A percentile compares a stretch with the other conserved stretches of the same genome.
Conservation (phyloP, 2,329 filamentous ascomycete species). For the Cordyceps militaris region DNA sequence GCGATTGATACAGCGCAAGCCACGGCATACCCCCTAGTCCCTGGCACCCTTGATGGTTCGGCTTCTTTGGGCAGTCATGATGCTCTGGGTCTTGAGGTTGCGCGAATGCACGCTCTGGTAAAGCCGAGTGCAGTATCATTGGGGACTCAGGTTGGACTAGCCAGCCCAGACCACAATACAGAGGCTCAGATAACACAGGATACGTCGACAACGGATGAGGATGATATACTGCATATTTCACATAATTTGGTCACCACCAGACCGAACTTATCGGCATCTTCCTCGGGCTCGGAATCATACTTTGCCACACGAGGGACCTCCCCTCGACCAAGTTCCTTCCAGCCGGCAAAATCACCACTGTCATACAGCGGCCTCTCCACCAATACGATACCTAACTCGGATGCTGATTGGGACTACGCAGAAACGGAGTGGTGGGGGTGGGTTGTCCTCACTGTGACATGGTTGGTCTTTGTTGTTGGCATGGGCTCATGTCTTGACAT, state of each 20-base stretch:
- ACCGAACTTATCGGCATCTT: constrained; percentile 37
- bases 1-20: constrained; percentile 34
- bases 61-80: constrained; percentile 20
- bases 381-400: constrained; percentile 40
- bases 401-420: constrained; percentile 73
- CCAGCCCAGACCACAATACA: constrained; percentile 10
- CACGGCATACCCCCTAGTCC: constrained; percentile 16
- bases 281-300: constrained; percentile 56
- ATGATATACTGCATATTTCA: constrained; percentile 64
- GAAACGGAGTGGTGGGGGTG: constrained; percentile 99
- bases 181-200: constrained; percentile 36
- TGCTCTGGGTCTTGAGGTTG: constrained; percentile 40
- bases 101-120: constrained; percentile 24
- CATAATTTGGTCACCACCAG: constrained; percentile 37
- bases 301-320: constrained; percentile 39
- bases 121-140: not conserved
- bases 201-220: constrained; percentile 67
- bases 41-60: not conserved
- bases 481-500: constrained; percentile 94
- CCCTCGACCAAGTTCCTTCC: constrained; percentile 41
- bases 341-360: constrained; percentile 53
- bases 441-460: constrained; percentile 84
- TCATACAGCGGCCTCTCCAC: constrained; percentile 47
- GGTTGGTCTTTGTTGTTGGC: constrained; percentile 91
- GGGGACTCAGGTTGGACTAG: not conserved